Conservation (phyloP, 768 basidiomycete genomes). For the Mycena haematopus region DNA sequence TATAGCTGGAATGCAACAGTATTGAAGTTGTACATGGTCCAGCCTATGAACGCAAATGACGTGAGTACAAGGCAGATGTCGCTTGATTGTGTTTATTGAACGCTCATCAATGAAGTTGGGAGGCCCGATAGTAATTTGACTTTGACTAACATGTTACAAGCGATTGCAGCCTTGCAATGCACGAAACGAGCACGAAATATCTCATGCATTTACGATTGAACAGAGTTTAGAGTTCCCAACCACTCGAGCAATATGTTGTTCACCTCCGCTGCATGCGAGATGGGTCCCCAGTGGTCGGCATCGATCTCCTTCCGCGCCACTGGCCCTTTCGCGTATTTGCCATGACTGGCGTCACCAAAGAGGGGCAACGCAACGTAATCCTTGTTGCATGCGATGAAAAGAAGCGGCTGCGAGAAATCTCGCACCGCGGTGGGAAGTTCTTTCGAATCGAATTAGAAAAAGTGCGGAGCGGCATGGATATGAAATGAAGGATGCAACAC, state of each 20-base stretch:
- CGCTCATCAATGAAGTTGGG: too few relatives aligned
- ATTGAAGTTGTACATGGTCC: too few relatives aligned
- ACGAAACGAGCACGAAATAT: too few relatives aligned
- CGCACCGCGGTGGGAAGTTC: neutral
- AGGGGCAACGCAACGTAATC: constrained; percentile 1
- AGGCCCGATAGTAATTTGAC: too few relatives aligned
- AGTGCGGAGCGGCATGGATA: neutral
- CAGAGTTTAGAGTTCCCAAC: neutral
- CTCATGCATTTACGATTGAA: too few relatives aligned
- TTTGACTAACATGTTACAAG: too few relatives aligned
- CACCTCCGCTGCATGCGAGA: constrained; percentile 13
- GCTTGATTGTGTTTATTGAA: too few relatives aligned
- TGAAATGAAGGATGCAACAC: constrained; percentile 6
- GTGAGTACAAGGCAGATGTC: too few relatives aligned
- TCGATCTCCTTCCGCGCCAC: constrained; percentile 10
- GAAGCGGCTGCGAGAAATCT: neutral
- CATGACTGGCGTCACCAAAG: neutral
- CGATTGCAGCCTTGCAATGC: too few relatives aligned
- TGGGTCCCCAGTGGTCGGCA: constrained; percentile 16
- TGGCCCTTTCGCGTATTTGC: constrained; percentile 1
- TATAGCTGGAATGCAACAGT: too few relatives aligned
- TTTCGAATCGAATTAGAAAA: neutral
- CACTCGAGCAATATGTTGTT: constrained; percentile 3
- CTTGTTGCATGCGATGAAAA: constrained; percentile 12
- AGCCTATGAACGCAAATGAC: too few relatives aligned